A percentile compares a stretch with the other conserved stretches of the same genome.
phyloP scores from a whole-genome alignment of 2,329 filamentous ascomycete species.

The Neonectria faginata region DNA sequence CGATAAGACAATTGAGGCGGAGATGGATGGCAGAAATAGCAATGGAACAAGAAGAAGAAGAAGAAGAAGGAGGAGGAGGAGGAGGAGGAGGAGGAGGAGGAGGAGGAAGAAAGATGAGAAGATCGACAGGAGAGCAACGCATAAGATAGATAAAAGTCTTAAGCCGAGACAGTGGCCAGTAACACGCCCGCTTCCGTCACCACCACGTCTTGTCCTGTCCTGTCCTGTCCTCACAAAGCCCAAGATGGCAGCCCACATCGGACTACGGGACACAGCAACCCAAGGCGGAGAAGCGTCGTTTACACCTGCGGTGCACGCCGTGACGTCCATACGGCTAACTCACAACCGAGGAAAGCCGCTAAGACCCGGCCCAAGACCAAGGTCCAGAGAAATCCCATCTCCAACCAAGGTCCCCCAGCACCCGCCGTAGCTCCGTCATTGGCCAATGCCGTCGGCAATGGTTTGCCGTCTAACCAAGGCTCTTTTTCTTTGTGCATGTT shows the following conservation, averaged over 20 bases:
- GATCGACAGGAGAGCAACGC: constrained; percentile 13
- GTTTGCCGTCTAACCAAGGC: constrained; percentile 46
- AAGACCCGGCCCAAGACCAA: constrained; percentile 34
- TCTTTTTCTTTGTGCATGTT: constrained; percentile 5
- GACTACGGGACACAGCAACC: constrained; percentile 25
- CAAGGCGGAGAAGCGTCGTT: not conserved
- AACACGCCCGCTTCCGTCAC: constrained; percentile 4
- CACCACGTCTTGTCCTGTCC: not conserved
- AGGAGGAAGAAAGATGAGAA: not conserved
- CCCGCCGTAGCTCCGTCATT: constrained; percentile 41
- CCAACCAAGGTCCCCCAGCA: constrained; percentile 31
- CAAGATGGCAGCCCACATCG: constrained; percentile 6
- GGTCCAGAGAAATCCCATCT: constrained; percentile 9
- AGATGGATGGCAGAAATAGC: not conserved
- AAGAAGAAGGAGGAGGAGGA: too few relatives aligned
- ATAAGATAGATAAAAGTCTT: not conserved
- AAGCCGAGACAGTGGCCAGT: not conserved
- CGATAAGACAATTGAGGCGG: not conserved
- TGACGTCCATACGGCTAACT: constrained; percentile 14
- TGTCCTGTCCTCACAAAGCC: not conserved
- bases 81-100: not conserved
- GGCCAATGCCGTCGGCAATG: constrained; percentile 48
- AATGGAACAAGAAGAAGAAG: not conserved
- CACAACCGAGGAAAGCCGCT: constrained; percentile 53
- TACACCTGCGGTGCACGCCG: not conserved